Evolutionary conservation across 495 filamentous ascomycete species (phyloP), one percentile per base, ranked within the genome.

Genomic region (Penicillium salamii): DNA sequence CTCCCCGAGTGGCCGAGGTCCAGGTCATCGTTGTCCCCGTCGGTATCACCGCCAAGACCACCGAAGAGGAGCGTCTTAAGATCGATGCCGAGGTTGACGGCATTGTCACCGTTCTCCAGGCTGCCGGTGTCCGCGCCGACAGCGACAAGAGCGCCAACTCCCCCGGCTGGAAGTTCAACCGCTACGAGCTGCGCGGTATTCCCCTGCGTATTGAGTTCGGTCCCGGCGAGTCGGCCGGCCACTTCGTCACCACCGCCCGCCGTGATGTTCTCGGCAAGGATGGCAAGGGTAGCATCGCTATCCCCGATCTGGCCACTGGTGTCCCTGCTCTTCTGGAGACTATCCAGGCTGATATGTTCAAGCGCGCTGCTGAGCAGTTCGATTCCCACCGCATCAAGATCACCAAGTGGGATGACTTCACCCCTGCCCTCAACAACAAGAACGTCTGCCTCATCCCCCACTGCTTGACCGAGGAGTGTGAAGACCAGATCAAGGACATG

Each of bases 121-220:
- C 79, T 39, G 81, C 79, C 24, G 82, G 82, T 46, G 70, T 92
- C 38, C 87, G 90, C 34, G 78, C 72, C 29, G 81, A 89, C 34
- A 81, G 82, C 49, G 93, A 98, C 66, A 72, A 77, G 53, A 83
- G 93, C 34, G 90, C 82, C 49, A 91, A 96, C 75, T 91, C 89
- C 49, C 90, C 93, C 12, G 92, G 89, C 53, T 96, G 85, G 81
- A 97, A 98, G 69, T 97, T 97, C 79, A 93, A 93, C 75, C 89
- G 97, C 71, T 95, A 88, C 87, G 95, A 98, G 69, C 76, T 96
- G 50, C 91, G 90, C 69, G 93, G 93, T 66, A 85, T 97, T 12
- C 93, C 95, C 13, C 74, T 98, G 24, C 90, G 95, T 31, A 77
- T 98, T 40, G 93, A 97, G 67, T 93, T 95, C 63, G 95, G 95